Conservation (phyloP, 1,284 basidiomycete genomes). For the Ceraceosorus bombacis region DNA sequence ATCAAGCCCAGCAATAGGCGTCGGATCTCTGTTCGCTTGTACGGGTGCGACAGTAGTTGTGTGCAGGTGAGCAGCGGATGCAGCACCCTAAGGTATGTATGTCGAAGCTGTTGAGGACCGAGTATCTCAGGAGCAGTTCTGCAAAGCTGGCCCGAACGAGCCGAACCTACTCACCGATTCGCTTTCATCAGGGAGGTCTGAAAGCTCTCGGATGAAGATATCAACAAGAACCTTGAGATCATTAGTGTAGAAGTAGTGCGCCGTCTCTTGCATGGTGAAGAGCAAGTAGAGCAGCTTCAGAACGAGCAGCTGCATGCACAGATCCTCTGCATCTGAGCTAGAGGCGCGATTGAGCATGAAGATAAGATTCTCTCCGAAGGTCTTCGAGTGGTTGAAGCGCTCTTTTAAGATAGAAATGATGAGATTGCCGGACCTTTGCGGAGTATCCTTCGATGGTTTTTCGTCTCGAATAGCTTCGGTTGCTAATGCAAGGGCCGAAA, state of each 20-base stretch:
- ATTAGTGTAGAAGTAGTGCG: constrained; percentile 97
- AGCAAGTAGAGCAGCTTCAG: constrained; percentile 90
- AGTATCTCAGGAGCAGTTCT: background rate
- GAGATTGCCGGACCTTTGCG: constrained; percentile 56
- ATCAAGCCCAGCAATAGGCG: constrained; percentile 72
- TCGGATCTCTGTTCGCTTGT: constrained; percentile 85
- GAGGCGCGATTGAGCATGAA: constrained; percentile 91
- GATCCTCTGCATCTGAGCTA: constrained; percentile 60
- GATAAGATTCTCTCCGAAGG: constrained; percentile 95
- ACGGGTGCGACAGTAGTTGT: constrained; percentile 70
- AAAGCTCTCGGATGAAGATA: constrained; percentile 85
- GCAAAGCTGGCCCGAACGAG: constrained; percentile 17
- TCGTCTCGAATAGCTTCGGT: constrained; percentile 3
- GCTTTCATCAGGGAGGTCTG: constrained; percentile 81
- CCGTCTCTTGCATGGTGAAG: constrained; percentile 85
- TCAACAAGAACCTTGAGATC: constrained; percentile 92
- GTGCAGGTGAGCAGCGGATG: constrained; percentile 92
- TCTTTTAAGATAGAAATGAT: constrained; percentile 75
- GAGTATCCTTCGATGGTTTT: constrained; percentile 8
- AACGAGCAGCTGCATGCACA: constrained; percentile 88
- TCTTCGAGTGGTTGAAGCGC: constrained; percentile 74
- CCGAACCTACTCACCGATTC: constrained; percentile 63
- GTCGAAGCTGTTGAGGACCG: constrained; percentile 63
- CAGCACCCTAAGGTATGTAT: constrained; percentile 91
- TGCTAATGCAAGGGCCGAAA: constrained; percentile 54